phyloP scores from a whole-genome alignment of 2,329 filamentous ascomycete species.

The Emmonsiellopsis sp. region DNA sequence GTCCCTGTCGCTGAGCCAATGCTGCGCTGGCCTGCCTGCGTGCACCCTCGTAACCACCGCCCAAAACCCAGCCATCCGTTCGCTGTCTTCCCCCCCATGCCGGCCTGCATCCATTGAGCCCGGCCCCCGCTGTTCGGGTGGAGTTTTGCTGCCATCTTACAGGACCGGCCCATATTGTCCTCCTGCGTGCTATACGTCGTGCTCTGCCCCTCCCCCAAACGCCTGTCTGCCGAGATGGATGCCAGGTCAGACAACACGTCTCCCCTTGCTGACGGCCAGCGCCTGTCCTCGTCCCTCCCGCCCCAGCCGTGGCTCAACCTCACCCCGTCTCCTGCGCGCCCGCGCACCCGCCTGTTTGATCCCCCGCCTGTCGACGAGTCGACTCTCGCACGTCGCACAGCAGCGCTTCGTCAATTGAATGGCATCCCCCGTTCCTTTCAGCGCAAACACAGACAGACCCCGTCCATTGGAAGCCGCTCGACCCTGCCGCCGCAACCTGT shows the following conservation, averaged over 20 bases:
- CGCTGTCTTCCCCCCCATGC: not conserved
- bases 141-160: conserved; percentile 2
- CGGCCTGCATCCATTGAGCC: not conserved
- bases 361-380: conserved; percentile 18
- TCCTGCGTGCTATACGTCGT: not conserved
- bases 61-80: conserved; percentile 1
- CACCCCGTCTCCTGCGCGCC: conserved; percentile 16
- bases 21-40: not conserved
- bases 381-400: conserved; percentile 21
- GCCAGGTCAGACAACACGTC: conserved; percentile 18
- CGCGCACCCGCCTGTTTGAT: conserved; percentile 18
- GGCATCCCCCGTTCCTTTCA: conserved; percentile 17
- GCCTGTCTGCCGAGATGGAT: conserved; percentile 22
- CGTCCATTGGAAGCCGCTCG: conserved; percentile 14
- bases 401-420: conserved; percentile 25
- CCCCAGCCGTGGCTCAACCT: conserved; percentile 24
- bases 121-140: not conserved
- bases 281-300: conserved; percentile 21
- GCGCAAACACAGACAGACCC: conserved; percentile 18
- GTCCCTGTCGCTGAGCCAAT: conserved; percentile 8
- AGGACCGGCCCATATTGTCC: not conserved
- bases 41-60: not conserved
- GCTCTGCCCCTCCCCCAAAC: not conserved
- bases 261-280: conserved; percentile 18
- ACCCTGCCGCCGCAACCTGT: conserved; percentile 32